phyloP scores from a whole-genome alignment of 805 yeast species.

The Candida peoriensis region DNA sequence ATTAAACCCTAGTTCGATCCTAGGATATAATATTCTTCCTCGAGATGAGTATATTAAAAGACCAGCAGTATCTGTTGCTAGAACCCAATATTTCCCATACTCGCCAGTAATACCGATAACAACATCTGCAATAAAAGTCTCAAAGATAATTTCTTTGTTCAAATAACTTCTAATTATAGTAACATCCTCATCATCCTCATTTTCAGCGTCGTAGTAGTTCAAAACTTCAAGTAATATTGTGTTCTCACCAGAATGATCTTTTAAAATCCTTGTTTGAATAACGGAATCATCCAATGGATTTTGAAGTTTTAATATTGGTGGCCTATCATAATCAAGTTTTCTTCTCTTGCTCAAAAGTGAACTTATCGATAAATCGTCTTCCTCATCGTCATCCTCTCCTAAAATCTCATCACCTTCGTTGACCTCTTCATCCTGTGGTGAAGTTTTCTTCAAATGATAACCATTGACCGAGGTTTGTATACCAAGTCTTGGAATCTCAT shows the following conservation, averaged over 20 bases:
- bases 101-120: constrained; percentile 35
- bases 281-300: constrained; percentile 11
- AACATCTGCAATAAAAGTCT: constrained; percentile 36
- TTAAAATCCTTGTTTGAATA: constrained; percentile 1
- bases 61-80: constrained; percentile 56
- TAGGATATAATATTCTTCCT: constrained; percentile 43
- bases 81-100: constrained; percentile 40
- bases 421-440: constrained; percentile 20
- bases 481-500: constrained; percentile 57
- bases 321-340: constrained; percentile 28
- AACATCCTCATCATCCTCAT: constrained; percentile 30
- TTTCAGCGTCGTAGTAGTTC: constrained; percentile 26
- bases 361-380: constrained; percentile 36
- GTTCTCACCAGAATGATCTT: constrained; percentile 19
- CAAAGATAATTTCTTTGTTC: constrained; percentile 32
- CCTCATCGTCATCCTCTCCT: constrained; percentile 37
- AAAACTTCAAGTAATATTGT: constrained; percentile 28
- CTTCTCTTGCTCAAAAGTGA: constrained; percentile 25
- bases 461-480: constrained; percentile 63
- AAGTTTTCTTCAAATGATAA: constrained; percentile 30
- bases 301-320: constrained; percentile 14
- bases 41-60: constrained; percentile 39
- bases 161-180: constrained; percentile 34
- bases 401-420: constrained; percentile 24
- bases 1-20: constrained; percentile 47